phyloP scores from a whole-genome alignment of 2,329 filamentous ascomycete genomes.

The Pseudocercospora cruenta region DNA sequence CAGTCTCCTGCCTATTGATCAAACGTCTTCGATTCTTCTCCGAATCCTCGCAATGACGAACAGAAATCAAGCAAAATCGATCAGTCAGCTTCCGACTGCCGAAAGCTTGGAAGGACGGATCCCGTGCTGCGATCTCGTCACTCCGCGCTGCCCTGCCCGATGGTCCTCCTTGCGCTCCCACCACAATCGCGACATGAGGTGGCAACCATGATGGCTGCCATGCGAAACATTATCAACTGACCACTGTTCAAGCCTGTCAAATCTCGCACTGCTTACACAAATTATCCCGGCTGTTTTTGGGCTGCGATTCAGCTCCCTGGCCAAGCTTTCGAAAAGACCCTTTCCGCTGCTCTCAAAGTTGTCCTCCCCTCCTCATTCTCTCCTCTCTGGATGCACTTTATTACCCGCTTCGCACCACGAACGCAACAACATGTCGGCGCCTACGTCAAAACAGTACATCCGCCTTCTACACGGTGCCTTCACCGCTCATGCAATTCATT shows the following conservation, averaged over 20 bases:
- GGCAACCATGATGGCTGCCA: too few species aligned
- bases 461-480: neutral
- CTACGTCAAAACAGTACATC: neutral
- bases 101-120: too few species aligned
- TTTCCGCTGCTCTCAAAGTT: neutral
- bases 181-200: too few species aligned
- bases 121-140: too few species aligned
- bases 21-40: neutral
- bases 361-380: neutral
- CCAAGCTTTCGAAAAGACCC: neutral
- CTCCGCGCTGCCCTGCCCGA: too few species aligned
- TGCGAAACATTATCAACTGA: too few species aligned
- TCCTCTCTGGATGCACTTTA: neutral
- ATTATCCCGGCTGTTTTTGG: neutral
- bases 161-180: too few species aligned
- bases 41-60: too few species aligned
- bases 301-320: neutral
- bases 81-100: too few species aligned
- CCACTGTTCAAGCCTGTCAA: too few species aligned
- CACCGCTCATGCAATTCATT: neutral
- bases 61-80: too few species aligned
- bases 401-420: neutral
- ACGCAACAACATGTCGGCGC: neutral
- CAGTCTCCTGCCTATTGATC: too few species aligned
- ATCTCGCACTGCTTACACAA: neutral